phyloP scores from a whole-genome alignment of 1,284 basidiomycete genomes.

The Gymnopus androsaceus region DNA sequence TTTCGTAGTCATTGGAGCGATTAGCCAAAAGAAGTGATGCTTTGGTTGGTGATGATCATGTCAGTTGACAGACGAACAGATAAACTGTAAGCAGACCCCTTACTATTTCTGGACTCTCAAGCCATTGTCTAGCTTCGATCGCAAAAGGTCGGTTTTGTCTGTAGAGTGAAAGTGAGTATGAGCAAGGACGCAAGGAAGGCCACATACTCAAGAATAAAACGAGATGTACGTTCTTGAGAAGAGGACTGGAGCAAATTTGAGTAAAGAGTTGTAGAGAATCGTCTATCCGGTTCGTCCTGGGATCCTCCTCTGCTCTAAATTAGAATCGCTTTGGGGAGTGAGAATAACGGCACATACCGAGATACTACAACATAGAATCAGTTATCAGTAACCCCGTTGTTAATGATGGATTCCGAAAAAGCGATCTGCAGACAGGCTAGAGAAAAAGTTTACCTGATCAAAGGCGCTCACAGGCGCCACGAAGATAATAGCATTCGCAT shows the following conservation, averaged over 20 bases:
- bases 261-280: slow-evolving; percentile 83
- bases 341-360: background rate
- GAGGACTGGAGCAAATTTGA: slow-evolving; percentile 77
- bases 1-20: slow-evolving; percentile 77
- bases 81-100: slow-evolving; percentile 27
- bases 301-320: slow-evolving; percentile 71
- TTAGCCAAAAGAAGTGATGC: slow-evolving; percentile 81
- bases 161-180: slow-evolving; percentile 18
- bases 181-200: slow-evolving; percentile 3
- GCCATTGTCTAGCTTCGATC: slow-evolving; percentile 65
- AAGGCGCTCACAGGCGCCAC: slow-evolving; percentile 85
- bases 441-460: slow-evolving; percentile 67
- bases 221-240: slow-evolving; percentile 76
- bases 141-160: slow-evolving; percentile 80
- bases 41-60: slow-evolving; percentile 34
- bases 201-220: slow-evolving; percentile 76
- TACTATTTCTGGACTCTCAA: slow-evolving; percentile 78
- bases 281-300: slow-evolving; percentile 78
- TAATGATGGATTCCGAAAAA: slow-evolving; percentile 7
- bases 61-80: background rate
- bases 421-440: slow-evolving; percentile 3
- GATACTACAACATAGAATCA: background rate
- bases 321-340: slow-evolving; percentile 36
- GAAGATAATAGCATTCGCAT: slow-evolving; percentile 79
- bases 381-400: background rate